A percentile compares a stretch with the other conserved stretches of the same genome.
phyloP scores from a whole-genome alignment of 805 yeast species.

The Sugiyamaella valdiviana region DNA sequence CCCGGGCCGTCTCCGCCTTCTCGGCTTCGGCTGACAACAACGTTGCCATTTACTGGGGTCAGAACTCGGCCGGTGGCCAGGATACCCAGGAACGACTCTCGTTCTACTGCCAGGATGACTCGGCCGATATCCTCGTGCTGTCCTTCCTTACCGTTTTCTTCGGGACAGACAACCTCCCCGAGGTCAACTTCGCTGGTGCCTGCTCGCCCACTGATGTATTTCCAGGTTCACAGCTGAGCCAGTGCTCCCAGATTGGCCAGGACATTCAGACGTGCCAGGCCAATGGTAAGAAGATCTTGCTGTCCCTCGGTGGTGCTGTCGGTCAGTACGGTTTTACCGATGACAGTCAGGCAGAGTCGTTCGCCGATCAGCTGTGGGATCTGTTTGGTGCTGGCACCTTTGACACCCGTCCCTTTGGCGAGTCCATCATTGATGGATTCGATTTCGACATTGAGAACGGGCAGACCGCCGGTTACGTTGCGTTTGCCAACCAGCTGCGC shows the following conservation, averaged over 20 bases:
- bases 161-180: slow-evolving; percentile 30
- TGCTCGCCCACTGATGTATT: slow-evolving; percentile 31
- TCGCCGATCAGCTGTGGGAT: slow-evolving; percentile 41
- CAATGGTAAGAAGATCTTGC: slow-evolving; percentile 61
- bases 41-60: slow-evolving; percentile 88
- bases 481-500: slow-evolving; percentile 36
- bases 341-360: slow-evolving; percentile 43
- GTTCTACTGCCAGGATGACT: slow-evolving; percentile 58
- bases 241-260: slow-evolving; percentile 42
- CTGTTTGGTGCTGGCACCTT: slow-evolving; percentile 42
- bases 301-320: slow-evolving; percentile 55
- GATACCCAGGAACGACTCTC: slow-evolving; percentile 38
- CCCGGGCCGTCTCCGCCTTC: slow-evolving; percentile 17
- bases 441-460: slow-evolving; percentile 55
- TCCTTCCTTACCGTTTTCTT: slow-evolving; percentile 63
- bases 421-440: slow-evolving; percentile 58
- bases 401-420: slow-evolving; percentile 42
- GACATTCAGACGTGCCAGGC: slow-evolving; percentile 71
- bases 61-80: slow-evolving; percentile 55
- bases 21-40: slow-evolving; percentile 39
- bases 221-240: slow-evolving; percentile 35
- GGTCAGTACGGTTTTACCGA: slow-evolving; percentile 46
- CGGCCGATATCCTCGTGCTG: slow-evolving; percentile 60
- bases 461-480: slow-evolving; percentile 44
- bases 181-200: slow-evolving; percentile 53